Evolutionary conservation across 306 rosid genomes (phyloP), one percentile per base, ranked within the genome.

Genomic region (Quillaja saponaria): DNA sequence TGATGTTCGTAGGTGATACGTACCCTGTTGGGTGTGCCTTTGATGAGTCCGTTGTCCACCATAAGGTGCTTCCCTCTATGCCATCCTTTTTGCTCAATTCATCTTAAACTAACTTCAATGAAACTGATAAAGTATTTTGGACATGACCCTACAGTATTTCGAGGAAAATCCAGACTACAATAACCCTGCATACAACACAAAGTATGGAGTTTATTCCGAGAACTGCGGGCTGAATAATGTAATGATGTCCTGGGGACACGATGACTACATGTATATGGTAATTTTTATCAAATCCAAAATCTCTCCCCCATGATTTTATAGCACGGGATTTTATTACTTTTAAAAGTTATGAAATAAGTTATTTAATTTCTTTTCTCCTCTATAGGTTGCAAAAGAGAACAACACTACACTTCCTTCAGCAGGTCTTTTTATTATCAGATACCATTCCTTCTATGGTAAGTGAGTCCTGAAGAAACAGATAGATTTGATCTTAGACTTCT

Each of bases 221-320:
- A 78, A 73, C 47, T 82, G 95, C 64, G 95, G 96, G 48, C 95
- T 89, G 13, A 49, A 80, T 77, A 89, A 82, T 25, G 90, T 87
- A 10, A 25, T 87, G 84, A 87, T 87, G 95, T 90, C 97, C 10
- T 90, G 92, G 95, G 97, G 97, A 46, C 95, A 90, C 13, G 97
- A 85, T 64, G 97, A 90, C 58, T 90, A 90, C 67, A 87, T 90
- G 97, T 87, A 87, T 51, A 65, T 90, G 71, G 97, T 86, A 84
- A 37, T n/a, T n/a, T n/a, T n/a, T n/a, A 37, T n/a, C n/a, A 49
- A 60, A 15, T 48, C 49, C 37, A 13, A 3, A 65, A 64, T 11
- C 12, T 51, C 15, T 39, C 28, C 2, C 47, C 44, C 39, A 17
- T 34, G 5, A 1, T 15, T 19, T 33, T 5, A 5, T n/a, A n/a